Base-by-base conservation (phyloP, 441 rosid genomes). In the California macrophylla region DNA sequence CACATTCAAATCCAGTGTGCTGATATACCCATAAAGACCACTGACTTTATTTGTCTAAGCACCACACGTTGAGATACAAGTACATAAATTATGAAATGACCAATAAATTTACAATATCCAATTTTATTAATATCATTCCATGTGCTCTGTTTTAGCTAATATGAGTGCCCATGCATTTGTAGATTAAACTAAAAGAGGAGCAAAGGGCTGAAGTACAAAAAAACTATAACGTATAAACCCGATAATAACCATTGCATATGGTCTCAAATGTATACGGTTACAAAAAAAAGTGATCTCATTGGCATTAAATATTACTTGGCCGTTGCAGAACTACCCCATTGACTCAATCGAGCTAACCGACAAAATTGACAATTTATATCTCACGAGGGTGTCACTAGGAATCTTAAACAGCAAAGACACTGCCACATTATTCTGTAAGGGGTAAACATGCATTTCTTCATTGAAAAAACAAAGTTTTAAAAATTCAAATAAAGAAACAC, bases 271-370 rank as follows among this genome's bases (percentile, higher is more conserved):
- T 23, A 12, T 20, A 54, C 61, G 20, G 24, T 18, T 54, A 18
- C 54, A 18, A 12, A 2, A 54, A 18, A 23, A 58, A 66, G 26
- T 26, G 28, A 7, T 61, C 64, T 60, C 67, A 66, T 66, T 66
- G 67, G 28, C 32, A 25, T 42, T 24, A 62, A 25, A 45, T 42
- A 42, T 28, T 25, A 15, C 30, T 45, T 8, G 20, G 34, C 9
- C 61, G 9, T 42, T 25, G 30, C 40, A 18, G 50, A 74, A 65
- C 50, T 61, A 69, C 61, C 38, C 1, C 12, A 42, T 47, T 64
- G 20, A 10, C 69, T 68, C 56, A 13, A 3, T 29, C 50, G 25
- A 68, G 28, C 69, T 13, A 30, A n/a, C 50, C 32, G 24, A 29
- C 50, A 67, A 63, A 56, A 69, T 36, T 30, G 29, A 58, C 21